Percentiles rank a stretch among this genome's conserved stretches.
Conservation (phyloP, 2,329 filamentous ascomycete genomes). For the Trichoderma brevicompactum region DNA sequence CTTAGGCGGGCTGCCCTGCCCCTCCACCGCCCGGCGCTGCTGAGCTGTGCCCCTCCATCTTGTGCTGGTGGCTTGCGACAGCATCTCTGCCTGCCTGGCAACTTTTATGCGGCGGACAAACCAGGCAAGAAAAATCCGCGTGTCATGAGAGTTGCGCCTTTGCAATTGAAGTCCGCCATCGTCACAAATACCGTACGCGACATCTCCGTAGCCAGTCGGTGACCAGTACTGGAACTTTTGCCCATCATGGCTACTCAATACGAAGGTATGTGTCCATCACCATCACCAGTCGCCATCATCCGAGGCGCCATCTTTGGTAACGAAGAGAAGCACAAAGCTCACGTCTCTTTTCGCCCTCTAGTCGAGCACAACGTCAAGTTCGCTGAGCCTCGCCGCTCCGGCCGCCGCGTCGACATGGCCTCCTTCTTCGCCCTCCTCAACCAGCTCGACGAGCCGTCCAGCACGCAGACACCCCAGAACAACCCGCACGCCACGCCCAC, state of each 20-base stretch:
- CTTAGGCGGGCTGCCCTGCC: neutral
- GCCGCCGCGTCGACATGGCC: slow-evolving; percentile 66
- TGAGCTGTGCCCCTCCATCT: slow-evolving; percentile 7
- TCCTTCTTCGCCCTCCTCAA: slow-evolving; percentile 63
- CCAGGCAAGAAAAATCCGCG: too few species aligned
- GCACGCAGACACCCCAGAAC: slow-evolving; percentile 46
- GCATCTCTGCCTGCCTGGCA: slow-evolving; percentile 27
- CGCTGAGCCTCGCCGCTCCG: slow-evolving; percentile 44
- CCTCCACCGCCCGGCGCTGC: neutral
- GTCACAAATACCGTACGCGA: neutral
- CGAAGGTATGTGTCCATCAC: slow-evolving; percentile 49
- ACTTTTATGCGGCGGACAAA: too few species aligned
- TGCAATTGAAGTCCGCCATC: slow-evolving; percentile 2
- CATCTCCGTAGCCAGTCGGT: too few species aligned
- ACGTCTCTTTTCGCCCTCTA: slow-evolving; percentile 37
- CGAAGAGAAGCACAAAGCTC: neutral
- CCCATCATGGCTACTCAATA: slow-evolving; percentile 60
- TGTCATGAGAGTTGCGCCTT: neutral
- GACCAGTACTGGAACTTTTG: neutral
- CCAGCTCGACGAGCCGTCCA: slow-evolving; percentile 51
- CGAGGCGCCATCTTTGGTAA: too few species aligned
- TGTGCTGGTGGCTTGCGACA: slow-evolving; percentile 27
- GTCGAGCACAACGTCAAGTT: slow-evolving; percentile 68
- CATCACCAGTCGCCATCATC: too few species aligned
- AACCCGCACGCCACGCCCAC: slow-evolving; percentile 64